Evolutionary conservation across 129 eudicot genomes (phyloP).

Genomic region (Cynara cardunculus): DNA sequence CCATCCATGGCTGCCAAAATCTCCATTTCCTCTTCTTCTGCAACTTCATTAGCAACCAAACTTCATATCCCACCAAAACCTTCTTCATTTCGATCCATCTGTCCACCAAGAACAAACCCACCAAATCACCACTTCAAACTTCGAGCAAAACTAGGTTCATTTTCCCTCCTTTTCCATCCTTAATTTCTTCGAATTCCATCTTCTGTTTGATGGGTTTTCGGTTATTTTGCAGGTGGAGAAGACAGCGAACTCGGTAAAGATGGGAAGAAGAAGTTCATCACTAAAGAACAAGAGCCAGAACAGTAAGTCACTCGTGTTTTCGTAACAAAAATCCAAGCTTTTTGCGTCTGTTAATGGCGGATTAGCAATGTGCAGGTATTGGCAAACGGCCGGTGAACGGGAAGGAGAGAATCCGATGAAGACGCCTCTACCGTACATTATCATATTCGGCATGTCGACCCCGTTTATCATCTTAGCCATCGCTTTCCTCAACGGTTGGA

Average conservation of each 20-base stretch:
- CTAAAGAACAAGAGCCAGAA: slow-evolving; percentile 95
- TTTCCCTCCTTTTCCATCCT: neutral
- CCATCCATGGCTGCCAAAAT: slow-evolving; percentile 42
- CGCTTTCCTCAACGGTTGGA: slow-evolving; percentile 92
- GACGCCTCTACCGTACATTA: slow-evolving; percentile 91
- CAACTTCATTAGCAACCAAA: slow-evolving; percentile 24
- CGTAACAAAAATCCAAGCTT: neutral
- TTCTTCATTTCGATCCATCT: slow-evolving; percentile 19
- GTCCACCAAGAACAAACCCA: slow-evolving; percentile 25
- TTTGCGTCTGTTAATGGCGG: neutral
- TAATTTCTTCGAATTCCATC: slow-evolving; percentile 2
- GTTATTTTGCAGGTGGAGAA: slow-evolving; percentile 56
- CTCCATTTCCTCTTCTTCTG: slow-evolving; percentile 35
- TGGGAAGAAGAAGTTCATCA: slow-evolving; percentile 84
- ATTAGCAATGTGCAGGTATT: slow-evolving; percentile 56
- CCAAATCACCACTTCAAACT: slow-evolving; percentile 29
- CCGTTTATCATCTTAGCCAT: slow-evolving; percentile 88
- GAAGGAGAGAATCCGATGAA: slow-evolving; percentile 95
- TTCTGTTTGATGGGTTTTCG: slow-evolving; percentile 10
- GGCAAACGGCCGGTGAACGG: slow-evolving; percentile 98
- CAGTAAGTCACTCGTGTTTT: slow-evolving; percentile 51
- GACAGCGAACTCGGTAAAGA: slow-evolving; percentile 61
- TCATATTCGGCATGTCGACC: slow-evolving; percentile 93
- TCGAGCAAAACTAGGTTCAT: slow-evolving; percentile 54
- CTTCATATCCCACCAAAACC: slow-evolving; percentile 31